Conservation (phyloP, 2,329 filamentous ascomycete species). For the Ophiostoma ulmi region DNA sequence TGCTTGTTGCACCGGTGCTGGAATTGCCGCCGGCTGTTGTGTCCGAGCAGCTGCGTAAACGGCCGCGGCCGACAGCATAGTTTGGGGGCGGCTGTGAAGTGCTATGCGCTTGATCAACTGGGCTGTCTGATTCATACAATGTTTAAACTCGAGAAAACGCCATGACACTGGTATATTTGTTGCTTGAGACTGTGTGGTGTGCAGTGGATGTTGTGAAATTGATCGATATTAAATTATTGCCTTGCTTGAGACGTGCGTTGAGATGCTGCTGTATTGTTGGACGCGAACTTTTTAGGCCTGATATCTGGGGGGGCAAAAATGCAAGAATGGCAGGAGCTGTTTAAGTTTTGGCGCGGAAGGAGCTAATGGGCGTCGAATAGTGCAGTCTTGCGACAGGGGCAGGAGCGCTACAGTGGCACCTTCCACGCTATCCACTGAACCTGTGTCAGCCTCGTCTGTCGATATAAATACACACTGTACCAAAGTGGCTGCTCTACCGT, state of each 20-base stretch:
- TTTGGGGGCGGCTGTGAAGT: background rate
- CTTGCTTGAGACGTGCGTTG: background rate
- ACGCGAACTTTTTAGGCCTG: conserved; percentile 10
- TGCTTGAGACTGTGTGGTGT: background rate
- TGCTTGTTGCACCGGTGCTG: background rate
- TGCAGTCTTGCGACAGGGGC: background rate
- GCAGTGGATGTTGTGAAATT: background rate
- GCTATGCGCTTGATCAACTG: background rate
- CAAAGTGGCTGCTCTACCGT: too few species aligned
- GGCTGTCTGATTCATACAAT: background rate
- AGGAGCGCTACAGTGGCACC: background rate
- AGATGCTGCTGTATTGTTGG: background rate
- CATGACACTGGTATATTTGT: background rate
- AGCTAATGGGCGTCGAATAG: background rate
- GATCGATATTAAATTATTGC: background rate
- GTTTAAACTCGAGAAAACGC: background rate
- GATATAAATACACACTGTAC: background rate
- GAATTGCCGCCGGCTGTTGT: conserved; percentile 11
- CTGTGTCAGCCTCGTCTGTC: background rate
- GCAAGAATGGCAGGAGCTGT: background rate
- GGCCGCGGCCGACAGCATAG: conserved; percentile 25
- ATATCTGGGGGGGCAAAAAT: conserved; percentile 3
- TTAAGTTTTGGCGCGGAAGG: background rate
- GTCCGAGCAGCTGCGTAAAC: conserved; percentile 17
- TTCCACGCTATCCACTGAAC: background rate